Percentiles rank a stretch among this genome's conserved stretches.
These are phyloP conservation scores for Saturnispora saitoi DNA, from an alignment of 805 yeast genomes.

Conservation along the genomic window DNA sequence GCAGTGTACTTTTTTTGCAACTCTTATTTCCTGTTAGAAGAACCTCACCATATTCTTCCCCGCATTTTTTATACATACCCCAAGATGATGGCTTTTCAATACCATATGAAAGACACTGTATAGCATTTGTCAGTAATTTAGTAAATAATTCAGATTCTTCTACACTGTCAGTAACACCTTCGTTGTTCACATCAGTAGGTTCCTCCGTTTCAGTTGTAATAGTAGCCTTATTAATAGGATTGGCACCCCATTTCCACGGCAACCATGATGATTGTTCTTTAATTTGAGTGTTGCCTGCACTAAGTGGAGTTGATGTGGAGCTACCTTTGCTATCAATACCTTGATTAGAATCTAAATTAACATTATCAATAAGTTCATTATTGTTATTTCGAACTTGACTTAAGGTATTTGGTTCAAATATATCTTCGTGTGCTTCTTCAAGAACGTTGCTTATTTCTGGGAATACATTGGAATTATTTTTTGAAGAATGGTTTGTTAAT, in stretches of 20 bases:
- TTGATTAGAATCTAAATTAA: background rate
- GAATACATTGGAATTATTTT: background rate
- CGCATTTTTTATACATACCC: slow-evolving; percentile 19
- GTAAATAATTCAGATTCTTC: slow-evolving; percentile 19
- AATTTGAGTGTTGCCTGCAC: background rate
- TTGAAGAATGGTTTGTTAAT: background rate
- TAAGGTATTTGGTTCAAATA: slow-evolving; percentile 3
- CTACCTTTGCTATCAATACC: background rate
- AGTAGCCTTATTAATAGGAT: slow-evolving; percentile 10
- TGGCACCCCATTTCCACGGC: background rate
- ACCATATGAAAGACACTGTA: slow-evolving; percentile 17
- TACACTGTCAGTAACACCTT: slow-evolving; percentile 6
- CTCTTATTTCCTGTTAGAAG: slow-evolving; percentile 26
- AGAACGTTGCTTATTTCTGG: background rate
- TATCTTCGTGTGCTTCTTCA: background rate
- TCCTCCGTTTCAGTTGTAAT: slow-evolving; percentile 8
- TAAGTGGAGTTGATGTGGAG: background rate
- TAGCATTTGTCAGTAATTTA: slow-evolving; percentile 19
- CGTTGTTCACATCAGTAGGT: background rate
- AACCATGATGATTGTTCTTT: background rate
- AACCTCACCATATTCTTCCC: slow-evolving; percentile 18
- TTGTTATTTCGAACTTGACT: background rate
- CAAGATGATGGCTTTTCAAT: slow-evolving; percentile 22
- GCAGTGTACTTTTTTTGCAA: slow-evolving; percentile 21
- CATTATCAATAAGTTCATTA: background rate